Percentiles rank a stretch among this genome's conserved stretches.
phyloP scores from a whole-genome alignment of 2,329 filamentous ascomycete genomes.

The Canariomyces notabilis region DNA sequence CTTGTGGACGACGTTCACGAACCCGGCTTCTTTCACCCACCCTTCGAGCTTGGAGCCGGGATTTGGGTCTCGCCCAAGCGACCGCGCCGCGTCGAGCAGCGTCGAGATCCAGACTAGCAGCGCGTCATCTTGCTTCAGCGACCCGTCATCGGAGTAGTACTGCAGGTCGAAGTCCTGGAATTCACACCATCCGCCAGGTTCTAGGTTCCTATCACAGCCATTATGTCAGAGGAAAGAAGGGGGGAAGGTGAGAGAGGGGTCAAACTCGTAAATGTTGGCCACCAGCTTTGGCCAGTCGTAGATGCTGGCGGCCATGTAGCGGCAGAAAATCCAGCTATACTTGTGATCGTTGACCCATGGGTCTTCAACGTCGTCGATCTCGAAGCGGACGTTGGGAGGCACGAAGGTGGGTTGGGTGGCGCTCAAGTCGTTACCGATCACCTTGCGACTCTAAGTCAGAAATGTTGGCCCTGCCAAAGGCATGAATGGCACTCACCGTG shows the following conservation, averaged over 20 bases:
- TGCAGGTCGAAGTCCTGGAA: slow-evolving; percentile 29
- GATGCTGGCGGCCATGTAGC: slow-evolving; percentile 33
- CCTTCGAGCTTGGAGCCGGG: slow-evolving; percentile 26
- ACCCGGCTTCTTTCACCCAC: slow-evolving; percentile 27
- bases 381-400: slow-evolving; percentile 33
- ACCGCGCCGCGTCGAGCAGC: slow-evolving; percentile 21
- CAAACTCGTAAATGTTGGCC: slow-evolving; percentile 24
- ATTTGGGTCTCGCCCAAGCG: slow-evolving; percentile 22
- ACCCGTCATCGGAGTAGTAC: slow-evolving; percentile 29
- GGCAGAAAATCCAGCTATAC: slow-evolving; percentile 35
- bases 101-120: slow-evolving; percentile 21
- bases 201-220: slow-evolving; percentile 30
- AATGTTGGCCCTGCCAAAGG: slow-evolving; percentile 27
- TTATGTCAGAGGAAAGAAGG: neutral
- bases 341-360: slow-evolving; percentile 21
- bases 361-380: slow-evolving; percentile 34
- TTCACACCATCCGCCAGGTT: slow-evolving; percentile 34
- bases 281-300: slow-evolving; percentile 29
- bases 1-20: slow-evolving; percentile 15
- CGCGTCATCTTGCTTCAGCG: slow-evolving; percentile 19
- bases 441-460: slow-evolving; percentile 31
- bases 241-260: neutral
- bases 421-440: slow-evolving; percentile 31
- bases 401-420: slow-evolving; percentile 30
- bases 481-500: neutral